These are phyloP conservation scores for Reutealis trisperma DNA, from an alignment of 345 rosid genomes.

Conservation along the genomic window DNA sequence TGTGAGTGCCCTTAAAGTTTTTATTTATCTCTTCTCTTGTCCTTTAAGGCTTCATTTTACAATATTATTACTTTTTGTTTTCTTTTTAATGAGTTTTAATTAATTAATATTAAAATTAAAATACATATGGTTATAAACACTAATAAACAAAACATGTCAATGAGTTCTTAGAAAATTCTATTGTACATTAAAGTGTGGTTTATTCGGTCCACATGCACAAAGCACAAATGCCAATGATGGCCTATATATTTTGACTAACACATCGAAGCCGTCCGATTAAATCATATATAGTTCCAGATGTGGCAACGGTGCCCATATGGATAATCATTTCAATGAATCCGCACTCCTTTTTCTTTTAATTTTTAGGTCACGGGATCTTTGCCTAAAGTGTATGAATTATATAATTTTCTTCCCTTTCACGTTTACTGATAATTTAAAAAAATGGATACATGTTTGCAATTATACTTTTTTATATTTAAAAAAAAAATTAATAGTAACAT, in stretches of 20 bases:
- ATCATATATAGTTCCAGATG: not conserved
- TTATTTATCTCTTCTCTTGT: too few species aligned
- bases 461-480: too few species aligned
- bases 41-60: not conserved
- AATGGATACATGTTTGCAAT: too few species aligned
- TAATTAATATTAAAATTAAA: too few species aligned
- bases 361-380: too few species aligned
- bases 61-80: not conserved
- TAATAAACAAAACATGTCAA: not conserved
- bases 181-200: not conserved
- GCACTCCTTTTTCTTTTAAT: not conserved
- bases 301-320: not conserved
- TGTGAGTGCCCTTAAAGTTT: too few species aligned
- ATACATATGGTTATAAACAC: not conserved
- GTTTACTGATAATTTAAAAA: too few species aligned
- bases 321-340: not conserved
- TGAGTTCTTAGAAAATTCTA: not conserved
- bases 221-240: not conserved
- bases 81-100: too few species aligned
- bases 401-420: too few species aligned
- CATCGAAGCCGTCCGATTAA: constrained; percentile 6
- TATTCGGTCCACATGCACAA: constrained; percentile 7
- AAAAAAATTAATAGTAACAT: too few species aligned
- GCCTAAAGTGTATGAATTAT: too few species aligned
- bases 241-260: constrained; percentile 3